Base-by-base conservation (phyloP, 345 rosid genomes). In the Capsella bursapastoris region DNA sequence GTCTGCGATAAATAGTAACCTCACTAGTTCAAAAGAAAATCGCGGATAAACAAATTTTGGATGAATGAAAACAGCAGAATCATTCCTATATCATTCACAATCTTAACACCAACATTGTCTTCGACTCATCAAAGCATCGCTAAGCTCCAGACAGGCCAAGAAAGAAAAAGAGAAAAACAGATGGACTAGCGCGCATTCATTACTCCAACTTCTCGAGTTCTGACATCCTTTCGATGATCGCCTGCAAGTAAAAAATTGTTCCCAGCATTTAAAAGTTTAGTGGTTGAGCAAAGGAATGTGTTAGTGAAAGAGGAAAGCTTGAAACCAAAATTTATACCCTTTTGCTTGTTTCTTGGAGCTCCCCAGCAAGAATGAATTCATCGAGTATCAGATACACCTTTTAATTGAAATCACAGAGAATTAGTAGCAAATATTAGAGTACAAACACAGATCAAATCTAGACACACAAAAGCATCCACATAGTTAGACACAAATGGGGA, bases 331-430 rank as follows among this genome's bases (percentile, higher is more conserved):
- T 8, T 25, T 58, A 72, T 0, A 93, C 98, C 93, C 84, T 89
- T 82, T 93, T 94, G 91, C 98, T 94, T 68, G 98, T 94, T 86
- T 94, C 98, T 86, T 94, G 98, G 14, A 94, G 96, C 81, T 94
- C 98, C 18, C 98, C 98, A 28, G 95, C 98, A 77, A 94, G 98
- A 80, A 94, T 94, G 86, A 94, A 94, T 74, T 94, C 97, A 47
- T 94, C 98, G 18, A 94, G 97, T 65, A 94, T 89, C 84, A 94
- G 80, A 81, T 94, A 94, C 16, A 94, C 98, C 78, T 73, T 14
- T 43, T 22, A 1, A 9, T 47, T 25, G 0, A 70, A 70, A 3
- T 3, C 48, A 47, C 8, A 50, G 29, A n/a, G 3, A 38, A 28
- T 43, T 69, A 69, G 22, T 22, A 40, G 60, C 13, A 60, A 6